phyloP scores from a whole-genome alignment of 1,139 yeast genomes.

The Yamadazyma membranifaciens region DNA sequence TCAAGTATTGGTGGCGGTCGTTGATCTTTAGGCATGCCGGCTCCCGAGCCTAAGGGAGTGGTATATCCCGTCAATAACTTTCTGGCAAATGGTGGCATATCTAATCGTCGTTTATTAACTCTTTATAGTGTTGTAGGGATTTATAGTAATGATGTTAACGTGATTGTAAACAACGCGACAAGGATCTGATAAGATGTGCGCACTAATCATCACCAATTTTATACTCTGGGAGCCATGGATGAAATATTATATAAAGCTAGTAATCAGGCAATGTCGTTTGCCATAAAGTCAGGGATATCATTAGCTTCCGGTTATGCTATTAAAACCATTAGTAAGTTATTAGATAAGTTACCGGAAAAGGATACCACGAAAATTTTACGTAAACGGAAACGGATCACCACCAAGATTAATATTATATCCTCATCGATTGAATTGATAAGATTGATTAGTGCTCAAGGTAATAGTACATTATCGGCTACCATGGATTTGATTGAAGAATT shows the following conservation, averaged over 20 bases:
- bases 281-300: slow-evolving; percentile 74
- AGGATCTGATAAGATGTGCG: neutral
- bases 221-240: slow-evolving; percentile 25
- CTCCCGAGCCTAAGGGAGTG: slow-evolving; percentile 47
- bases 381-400: slow-evolving; percentile 47
- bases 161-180: slow-evolving; percentile 9
- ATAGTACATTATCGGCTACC: slow-evolving; percentile 60
- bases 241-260: slow-evolving; percentile 59
- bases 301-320: slow-evolving; percentile 76
- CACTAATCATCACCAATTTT: neutral
- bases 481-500: slow-evolving; percentile 56
- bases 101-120: neutral
- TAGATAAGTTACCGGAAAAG: slow-evolving; percentile 59
- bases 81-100: slow-evolving; percentile 23
- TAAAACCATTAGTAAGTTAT: slow-evolving; percentile 57
- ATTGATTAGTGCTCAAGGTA: slow-evolving; percentile 69
- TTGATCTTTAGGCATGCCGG: slow-evolving; percentile 42
- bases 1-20: slow-evolving; percentile 41
- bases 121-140: no score
- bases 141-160: neutral
- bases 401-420: slow-evolving; percentile 62
- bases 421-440: slow-evolving; percentile 71
- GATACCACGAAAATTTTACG: slow-evolving; percentile 47
- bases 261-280: slow-evolving; percentile 77
- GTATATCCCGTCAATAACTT: slow-evolving; percentile 41